phyloP scores from a whole-genome alignment of 169 alveolate species.

The Plasmodium gallinaceum region DNA sequence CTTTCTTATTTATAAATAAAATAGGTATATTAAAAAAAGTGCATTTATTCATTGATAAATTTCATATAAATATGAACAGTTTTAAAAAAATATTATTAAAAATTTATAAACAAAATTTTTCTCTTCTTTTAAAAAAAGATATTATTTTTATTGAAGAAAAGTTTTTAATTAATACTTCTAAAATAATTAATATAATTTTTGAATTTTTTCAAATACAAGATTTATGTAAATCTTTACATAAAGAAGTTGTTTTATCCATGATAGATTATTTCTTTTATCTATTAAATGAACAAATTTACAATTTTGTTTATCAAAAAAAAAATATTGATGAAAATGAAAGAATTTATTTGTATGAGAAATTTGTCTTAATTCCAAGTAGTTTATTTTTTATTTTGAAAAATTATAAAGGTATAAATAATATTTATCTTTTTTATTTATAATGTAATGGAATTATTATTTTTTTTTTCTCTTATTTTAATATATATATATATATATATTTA shows the following conservation, averaged over 20 bases:
- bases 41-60: slow-evolving; percentile 48
- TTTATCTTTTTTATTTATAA: neutral
- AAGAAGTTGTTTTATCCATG: slow-evolving; percentile 22
- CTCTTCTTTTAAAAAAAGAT: slow-evolving; percentile 38
- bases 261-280: slow-evolving; percentile 68
- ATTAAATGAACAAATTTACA: slow-evolving; percentile 29
- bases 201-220: slow-evolving; percentile 65
- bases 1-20: slow-evolving; percentile 31
- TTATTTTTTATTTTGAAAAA: slow-evolving; percentile 31
- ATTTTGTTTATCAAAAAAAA: slow-evolving; percentile 14
- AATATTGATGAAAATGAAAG: slow-evolving; percentile 41
- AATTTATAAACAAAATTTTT: slow-evolving; percentile 44
- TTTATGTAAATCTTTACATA: slow-evolving; percentile 48
- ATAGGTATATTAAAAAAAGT: slow-evolving; percentile 34
- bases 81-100: slow-evolving; percentile 64
- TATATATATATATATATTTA: slow-evolving; percentile 2
- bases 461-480: neutral
- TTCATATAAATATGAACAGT: slow-evolving; percentile 38
- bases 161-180: slow-evolving; percentile 43
- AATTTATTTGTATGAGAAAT: slow-evolving; percentile 29
- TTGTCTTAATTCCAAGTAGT: slow-evolving; percentile 41
- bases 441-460: neutral
- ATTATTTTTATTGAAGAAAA: slow-evolving; percentile 36
- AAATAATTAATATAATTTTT: slow-evolving; percentile 45
- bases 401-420: slow-evolving; percentile 33